phyloP scores from a whole-genome alignment of 2,329 filamentous ascomycete genomes.

The Helotiales sp. region DNA sequence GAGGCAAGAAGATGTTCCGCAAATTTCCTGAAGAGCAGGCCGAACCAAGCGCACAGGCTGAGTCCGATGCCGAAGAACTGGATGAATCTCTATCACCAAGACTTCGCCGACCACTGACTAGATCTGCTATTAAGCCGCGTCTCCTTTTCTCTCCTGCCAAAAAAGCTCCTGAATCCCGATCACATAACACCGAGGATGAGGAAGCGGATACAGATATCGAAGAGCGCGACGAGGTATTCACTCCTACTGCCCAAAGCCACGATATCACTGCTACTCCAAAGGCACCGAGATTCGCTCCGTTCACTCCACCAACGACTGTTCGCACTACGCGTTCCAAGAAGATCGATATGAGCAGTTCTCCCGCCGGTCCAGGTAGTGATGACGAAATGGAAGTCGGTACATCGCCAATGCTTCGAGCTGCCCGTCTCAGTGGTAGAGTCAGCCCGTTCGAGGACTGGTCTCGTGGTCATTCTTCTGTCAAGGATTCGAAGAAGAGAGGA shows the following conservation, averaged over 20 bases:
- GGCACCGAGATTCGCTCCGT: slow-evolving; percentile 55
- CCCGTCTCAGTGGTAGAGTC: slow-evolving; percentile 13
- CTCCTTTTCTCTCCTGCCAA: slow-evolving; percentile 60
- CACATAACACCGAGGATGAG: slow-evolving; percentile 57
- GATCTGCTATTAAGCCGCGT: slow-evolving; percentile 70
- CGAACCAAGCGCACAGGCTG: slow-evolving; percentile 37
- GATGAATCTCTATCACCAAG: slow-evolving; percentile 30
- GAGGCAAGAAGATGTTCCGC: slow-evolving; percentile 77
- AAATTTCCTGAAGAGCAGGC: slow-evolving; percentile 42
- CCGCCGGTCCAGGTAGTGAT: slow-evolving; percentile 28
- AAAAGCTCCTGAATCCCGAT: slow-evolving; percentile 60
- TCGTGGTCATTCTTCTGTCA: slow-evolving; percentile 39
- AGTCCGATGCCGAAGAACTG: slow-evolving; percentile 24
- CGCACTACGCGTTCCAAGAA: slow-evolving; percentile 61
- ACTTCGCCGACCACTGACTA: slow-evolving; percentile 53
- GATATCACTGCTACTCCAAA: slow-evolving; percentile 50
- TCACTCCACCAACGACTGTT: slow-evolving; percentile 62
- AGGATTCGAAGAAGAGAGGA: slow-evolving; percentile 41
- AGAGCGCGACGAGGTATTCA: slow-evolving; percentile 30
- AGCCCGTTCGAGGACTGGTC: slow-evolving; percentile 67
- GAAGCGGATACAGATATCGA: slow-evolving; percentile 54
- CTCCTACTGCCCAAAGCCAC: slow-evolving; percentile 35
- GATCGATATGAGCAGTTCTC: slow-evolving; percentile 36
- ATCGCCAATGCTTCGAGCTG: slow-evolving; percentile 36
- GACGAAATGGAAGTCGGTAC: slow-evolving; percentile 13